These are phyloP conservation scores for Solanum lignicaule DNA, from an alignment of 257 asterid species.

Conservation along the genomic window DNA sequence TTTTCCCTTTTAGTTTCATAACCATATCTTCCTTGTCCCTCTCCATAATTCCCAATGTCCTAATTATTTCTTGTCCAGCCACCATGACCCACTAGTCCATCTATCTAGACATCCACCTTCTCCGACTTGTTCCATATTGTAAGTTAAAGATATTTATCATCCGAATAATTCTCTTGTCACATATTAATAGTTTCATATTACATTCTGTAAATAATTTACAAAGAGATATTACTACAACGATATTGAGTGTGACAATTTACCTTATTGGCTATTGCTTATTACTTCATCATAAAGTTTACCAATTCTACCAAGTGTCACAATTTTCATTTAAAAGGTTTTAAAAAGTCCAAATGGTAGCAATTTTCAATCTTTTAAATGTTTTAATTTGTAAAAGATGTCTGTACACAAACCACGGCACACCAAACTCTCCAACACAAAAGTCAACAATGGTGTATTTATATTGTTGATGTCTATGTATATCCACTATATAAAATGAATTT, in stretches of 20 bases:
- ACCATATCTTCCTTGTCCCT: background rate
- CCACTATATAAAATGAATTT: background rate
- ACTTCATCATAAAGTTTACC: background rate
- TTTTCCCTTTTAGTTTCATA: background rate
- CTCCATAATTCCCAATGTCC: background rate
- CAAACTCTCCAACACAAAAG: background rate
- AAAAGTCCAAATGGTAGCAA: background rate
- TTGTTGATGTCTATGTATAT: background rate
- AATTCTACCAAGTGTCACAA: background rate
- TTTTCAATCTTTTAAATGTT: background rate
- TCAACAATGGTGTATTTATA: background rate
- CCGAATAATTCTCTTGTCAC: rapidly evolving
- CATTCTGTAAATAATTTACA: background rate
- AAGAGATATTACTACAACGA: background rate
- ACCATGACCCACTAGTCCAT: background rate
- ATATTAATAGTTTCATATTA: background rate
- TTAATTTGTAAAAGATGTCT: background rate
- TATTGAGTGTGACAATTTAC: background rate
- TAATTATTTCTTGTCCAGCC: background rate
- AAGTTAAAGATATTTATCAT: too few relatives aligned
- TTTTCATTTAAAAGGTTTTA: background rate
- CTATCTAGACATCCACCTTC: background rate
- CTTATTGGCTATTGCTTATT: background rate
- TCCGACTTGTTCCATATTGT: background rate
- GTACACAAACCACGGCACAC: background rate